Base-by-base conservation (phyloP, 495 filamentous ascomycete genomes). In the Amphirosellinia nigrospora region DNA sequence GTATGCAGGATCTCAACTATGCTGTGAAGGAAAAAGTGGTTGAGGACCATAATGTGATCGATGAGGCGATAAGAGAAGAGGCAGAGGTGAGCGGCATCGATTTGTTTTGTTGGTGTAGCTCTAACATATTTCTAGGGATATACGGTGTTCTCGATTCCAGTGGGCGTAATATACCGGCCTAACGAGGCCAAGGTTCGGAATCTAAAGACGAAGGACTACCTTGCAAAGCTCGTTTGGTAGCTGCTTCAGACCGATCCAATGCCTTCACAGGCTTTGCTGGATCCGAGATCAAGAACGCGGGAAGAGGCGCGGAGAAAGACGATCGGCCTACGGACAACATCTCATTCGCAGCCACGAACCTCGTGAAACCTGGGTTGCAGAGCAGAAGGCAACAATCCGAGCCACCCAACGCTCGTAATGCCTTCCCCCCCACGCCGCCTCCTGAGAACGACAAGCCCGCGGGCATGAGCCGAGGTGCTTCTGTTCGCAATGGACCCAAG, bases 151-250 rank as follows among this genome's bases (percentile, higher is more conserved):
- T 99, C 96, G 3, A 98, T 99, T 52, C 96, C 96, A 1, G 94
- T 98, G 38, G 96, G 96, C 19, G 90, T 98, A 48, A 84, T 99
- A 53, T 99, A 98, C 82, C 87, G 96, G 56, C 96, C 96, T 41
- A 98, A 97, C 79, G 93, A 94, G 70, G 94, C 96, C 70, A 99
- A 99, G 79, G 96, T 99, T 65, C 97, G 95, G 79, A 99, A 99
- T 74, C 85, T 99, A 72, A 96, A 97, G 82, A 89, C 93, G 28
- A 98, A 97, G 79, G 94, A 98, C 75, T 99, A 99, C 77, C 88
- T 99, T 5, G 96, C 39, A 98, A 97, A 77, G 93, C 96, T 21
- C 86, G 93, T 53, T 82, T 99, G 50, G 91, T 99, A n/a, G 96
- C 96, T 23, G 91, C 94, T n/a, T 90, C 94, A 19, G 94, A 97